Evolutionary conservation across 2,329 filamentous ascomycete species (phyloP).

Genomic region (Aspergillus sp.): DNA sequence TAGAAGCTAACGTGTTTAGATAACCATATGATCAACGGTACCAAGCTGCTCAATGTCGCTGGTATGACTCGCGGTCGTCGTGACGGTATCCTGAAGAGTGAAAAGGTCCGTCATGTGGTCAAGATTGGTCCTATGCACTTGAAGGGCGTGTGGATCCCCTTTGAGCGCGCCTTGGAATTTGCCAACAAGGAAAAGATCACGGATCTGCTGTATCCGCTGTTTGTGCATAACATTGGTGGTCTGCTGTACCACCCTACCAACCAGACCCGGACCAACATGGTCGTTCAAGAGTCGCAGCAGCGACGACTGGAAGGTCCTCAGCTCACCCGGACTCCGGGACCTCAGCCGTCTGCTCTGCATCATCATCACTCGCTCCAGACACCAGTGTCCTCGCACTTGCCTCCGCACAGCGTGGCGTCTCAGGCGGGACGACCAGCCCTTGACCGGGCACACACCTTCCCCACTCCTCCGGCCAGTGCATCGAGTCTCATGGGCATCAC

Average conservation of each 20-base stretch:
- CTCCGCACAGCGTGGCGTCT: conserved; percentile 56
- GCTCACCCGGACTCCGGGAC: conserved; percentile 51
- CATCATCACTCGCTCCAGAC: conserved; percentile 61
- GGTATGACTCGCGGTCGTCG: conserved; percentile 95
- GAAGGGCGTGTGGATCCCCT: conserved; percentile 98
- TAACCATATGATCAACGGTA: conserved; percentile 99
- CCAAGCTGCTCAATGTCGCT: conserved; percentile 91
- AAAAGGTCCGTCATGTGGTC: conserved; percentile 92
- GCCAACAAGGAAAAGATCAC: conserved; percentile 99
- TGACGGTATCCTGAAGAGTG: conserved; percentile 95
- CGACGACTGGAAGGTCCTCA: conserved; percentile 58
- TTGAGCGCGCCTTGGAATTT: conserved; percentile 94
- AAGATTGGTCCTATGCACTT: conserved; percentile 99
- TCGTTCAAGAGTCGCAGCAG: conserved; percentile 75
- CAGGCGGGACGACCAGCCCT: conserved; percentile 63
- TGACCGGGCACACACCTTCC: conserved; percentile 86
- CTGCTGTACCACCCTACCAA: conserved; percentile 86
- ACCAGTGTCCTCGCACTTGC: conserved; percentile 51
- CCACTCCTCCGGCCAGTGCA: conserved; percentile 87
- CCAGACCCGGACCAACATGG: conserved; percentile 70
- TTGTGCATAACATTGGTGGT: conserved; percentile 94
- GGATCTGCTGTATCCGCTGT: conserved; percentile 86
- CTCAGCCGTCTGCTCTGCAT: conserved; percentile 58
- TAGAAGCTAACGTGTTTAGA: conserved; percentile 48
- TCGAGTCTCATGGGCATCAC: conserved; percentile 76